Evolutionary conservation across 306 rosid genomes (phyloP).

Genomic region (Medicago ruthenica): DNA sequence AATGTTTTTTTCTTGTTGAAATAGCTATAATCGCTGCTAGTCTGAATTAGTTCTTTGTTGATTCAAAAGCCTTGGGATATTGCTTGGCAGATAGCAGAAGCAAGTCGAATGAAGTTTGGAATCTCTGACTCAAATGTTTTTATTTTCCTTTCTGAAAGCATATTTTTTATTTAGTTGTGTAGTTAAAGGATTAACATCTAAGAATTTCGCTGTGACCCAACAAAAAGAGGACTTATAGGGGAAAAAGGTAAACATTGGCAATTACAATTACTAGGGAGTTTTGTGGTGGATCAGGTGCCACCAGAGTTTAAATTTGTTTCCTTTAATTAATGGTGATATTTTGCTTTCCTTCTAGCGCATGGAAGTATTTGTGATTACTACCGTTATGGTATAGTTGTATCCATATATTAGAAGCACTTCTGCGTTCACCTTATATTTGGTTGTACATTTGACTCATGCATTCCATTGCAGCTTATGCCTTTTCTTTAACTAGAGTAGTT

Average conservation of each 20-base stretch:
- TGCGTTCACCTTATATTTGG: background rate
- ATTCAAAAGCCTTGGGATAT: conserved; percentile 11
- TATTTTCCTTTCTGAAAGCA: too few species aligned
- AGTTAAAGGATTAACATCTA: background rate
- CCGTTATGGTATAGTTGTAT: background rate
- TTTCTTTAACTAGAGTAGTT: too few species aligned
- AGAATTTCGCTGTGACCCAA: background rate
- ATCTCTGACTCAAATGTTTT: too few species aligned
- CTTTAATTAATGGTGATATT: too few species aligned
- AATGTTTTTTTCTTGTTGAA: background rate
- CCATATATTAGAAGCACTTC: background rate
- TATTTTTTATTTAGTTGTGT: too few species aligned
- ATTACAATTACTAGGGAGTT: background rate
- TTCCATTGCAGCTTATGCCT: too few species aligned
- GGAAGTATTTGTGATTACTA: background rate
- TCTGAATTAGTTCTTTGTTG: conserved; percentile 14
- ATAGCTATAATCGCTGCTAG: background rate
- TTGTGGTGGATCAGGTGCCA: background rate
- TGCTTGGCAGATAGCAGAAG: background rate
- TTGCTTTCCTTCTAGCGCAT: background rate
- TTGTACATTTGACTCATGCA: background rate
- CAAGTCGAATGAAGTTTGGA: background rate
- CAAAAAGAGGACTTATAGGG: conserved; percentile 7
- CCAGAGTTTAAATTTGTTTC: conserved; percentile 12
- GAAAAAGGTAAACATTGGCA: background rate